These are phyloP conservation scores for Gomphus bonarii DNA, from an alignment of 1,284 basidiomycete species.

Conservation along the genomic window DNA sequence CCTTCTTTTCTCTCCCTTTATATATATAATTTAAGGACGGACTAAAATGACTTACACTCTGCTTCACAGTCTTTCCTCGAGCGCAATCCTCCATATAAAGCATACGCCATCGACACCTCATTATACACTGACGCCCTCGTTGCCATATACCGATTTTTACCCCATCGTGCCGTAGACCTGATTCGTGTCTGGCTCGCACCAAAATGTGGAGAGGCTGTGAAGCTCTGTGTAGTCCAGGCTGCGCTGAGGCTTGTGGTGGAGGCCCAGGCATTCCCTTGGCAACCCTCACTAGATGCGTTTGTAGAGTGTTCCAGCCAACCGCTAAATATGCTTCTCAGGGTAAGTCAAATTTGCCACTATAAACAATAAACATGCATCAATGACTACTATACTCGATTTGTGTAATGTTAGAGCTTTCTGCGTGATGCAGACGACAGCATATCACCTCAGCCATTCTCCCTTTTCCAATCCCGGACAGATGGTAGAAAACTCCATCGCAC, in stretches of 20 bases:
- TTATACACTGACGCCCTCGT: slow-evolving; percentile 69
- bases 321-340: not conserved
- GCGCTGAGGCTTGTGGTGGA: slow-evolving; percentile 30
- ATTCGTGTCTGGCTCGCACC: slow-evolving; percentile 49
- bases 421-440: not conserved
- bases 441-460: not conserved
- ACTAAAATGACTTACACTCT: not conserved
- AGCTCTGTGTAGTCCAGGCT: slow-evolving; percentile 66
- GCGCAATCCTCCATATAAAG: not conserved
- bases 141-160: slow-evolving; percentile 59
- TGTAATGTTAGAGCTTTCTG: not conserved
- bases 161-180: slow-evolving; percentile 27
- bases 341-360: not conserved
- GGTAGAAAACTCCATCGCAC: not conserved
- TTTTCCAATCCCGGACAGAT: not conserved
- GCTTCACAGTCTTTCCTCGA: not conserved
- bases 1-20: not conserved
- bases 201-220: slow-evolving; percentile 69
- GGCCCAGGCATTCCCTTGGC: slow-evolving; percentile 14
- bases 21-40: no score
- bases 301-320: not conserved
- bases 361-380: not conserved
- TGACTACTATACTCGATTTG: not conserved
- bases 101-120: slow-evolving; percentile 57
- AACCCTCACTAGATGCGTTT: not conserved